These are phyloP conservation scores for Eucalyptus sp. DNA, from an alignment of 345 rosid genomes.

Conservation along the genomic window DNA sequence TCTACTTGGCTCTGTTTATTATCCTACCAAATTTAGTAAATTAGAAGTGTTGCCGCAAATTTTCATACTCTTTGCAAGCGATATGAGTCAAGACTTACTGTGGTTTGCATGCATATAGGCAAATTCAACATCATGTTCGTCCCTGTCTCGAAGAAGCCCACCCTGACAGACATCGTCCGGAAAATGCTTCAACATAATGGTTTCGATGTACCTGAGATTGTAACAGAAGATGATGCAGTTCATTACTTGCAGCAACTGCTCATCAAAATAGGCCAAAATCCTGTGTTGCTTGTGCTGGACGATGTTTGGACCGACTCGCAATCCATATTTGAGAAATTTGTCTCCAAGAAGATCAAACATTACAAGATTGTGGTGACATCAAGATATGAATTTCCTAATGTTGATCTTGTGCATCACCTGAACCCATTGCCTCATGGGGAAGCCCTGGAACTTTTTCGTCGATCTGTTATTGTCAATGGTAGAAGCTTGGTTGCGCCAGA, in stretches of 20 bases:
- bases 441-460: slow-evolving; percentile 26
- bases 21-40: neutral
- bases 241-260: neutral
- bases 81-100: neutral
- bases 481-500: too few species aligned
- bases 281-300: slow-evolving; percentile 15
- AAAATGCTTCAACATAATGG: neutral
- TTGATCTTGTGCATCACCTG: slow-evolving; percentile 9
- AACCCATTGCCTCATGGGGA: slow-evolving; percentile 17
- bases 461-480: neutral
- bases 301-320: slow-evolving; percentile 3
- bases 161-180: neutral
- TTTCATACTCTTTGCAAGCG: neutral
- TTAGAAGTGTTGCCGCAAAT: neutral
- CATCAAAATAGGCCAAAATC: neutral
- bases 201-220: neutral
- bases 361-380: slow-evolving; percentile 61
- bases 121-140: slow-evolving; percentile 15
- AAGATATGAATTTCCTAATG: slow-evolving; percentile 23
- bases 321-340: neutral
- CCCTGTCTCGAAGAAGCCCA: neutral
- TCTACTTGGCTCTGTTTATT: neutral
- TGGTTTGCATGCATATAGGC: neutral
- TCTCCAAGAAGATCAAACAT: neutral
- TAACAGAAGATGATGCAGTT: slow-evolving; percentile 6